phyloP scores from a whole-genome alignment of 306 rosid species.

The Pterocarpus santalinus region DNA sequence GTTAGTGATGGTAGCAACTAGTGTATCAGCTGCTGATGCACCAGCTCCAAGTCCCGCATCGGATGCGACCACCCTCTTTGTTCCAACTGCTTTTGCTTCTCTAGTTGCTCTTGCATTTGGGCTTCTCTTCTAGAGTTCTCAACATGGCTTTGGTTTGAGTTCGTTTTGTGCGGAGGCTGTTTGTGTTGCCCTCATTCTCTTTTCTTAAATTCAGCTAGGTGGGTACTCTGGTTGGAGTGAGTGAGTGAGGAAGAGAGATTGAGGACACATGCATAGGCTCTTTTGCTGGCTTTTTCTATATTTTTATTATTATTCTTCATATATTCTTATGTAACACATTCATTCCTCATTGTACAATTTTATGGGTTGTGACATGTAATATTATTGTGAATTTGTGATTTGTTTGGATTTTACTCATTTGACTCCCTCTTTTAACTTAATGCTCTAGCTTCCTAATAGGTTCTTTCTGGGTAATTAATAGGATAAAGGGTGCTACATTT shows the following conservation, averaged over 20 bases:
- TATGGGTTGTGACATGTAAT: slow-evolving; percentile 38
- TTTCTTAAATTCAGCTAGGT: not conserved
- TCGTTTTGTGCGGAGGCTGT: slow-evolving; percentile 41
- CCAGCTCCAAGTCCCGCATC: slow-evolving; percentile 69
- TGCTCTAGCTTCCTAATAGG: not conserved
- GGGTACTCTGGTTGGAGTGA: not conserved
- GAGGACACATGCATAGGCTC: not conserved
- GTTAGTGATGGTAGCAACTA: slow-evolving; percentile 45
- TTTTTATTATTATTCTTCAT: not conserved
- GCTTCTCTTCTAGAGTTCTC: slow-evolving; percentile 43
- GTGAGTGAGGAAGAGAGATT: not conserved
- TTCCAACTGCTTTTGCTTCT: slow-evolving; percentile 57
- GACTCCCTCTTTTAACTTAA: not conserved
- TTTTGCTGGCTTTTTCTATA: slow-evolving; percentile 5
- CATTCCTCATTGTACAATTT: slow-evolving; percentile 43
- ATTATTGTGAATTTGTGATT: slow-evolving; percentile 37
- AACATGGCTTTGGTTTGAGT: not conserved
- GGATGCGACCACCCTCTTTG: slow-evolving; percentile 51
- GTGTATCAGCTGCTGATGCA: slow-evolving; percentile 59
- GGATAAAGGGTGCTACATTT: too few relatives aligned
- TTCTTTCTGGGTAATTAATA: not conserved
- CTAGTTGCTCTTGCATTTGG: slow-evolving; percentile 57
- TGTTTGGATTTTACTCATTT: slow-evolving; percentile 26
- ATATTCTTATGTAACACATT: slow-evolving; percentile 47
- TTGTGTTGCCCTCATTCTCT: not conserved